Conservation (phyloP, 2,329 filamentous ascomycete genomes). For the Tolypocladium paradoxum region DNA sequence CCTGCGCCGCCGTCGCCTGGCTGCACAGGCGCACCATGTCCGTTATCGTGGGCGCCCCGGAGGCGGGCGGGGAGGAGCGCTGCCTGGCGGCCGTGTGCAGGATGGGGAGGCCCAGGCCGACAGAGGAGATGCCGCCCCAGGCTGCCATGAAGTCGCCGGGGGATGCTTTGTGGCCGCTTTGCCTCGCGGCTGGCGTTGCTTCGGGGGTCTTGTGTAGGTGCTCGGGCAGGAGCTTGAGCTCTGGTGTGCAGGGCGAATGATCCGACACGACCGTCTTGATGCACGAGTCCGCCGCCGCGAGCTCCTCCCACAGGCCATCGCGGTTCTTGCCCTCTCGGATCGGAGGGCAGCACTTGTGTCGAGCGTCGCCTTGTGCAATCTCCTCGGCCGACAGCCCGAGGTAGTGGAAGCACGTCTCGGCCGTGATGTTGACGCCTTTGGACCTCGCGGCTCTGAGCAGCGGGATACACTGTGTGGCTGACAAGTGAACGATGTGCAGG, state of each 20-base stretch:
- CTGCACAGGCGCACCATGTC: slow-evolving; percentile 83
- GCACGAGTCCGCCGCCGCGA: slow-evolving; percentile 60
- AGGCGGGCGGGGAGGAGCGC: slow-evolving; percentile 40
- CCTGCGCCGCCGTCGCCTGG: slow-evolving; percentile 76
- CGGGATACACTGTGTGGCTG: slow-evolving; percentile 79
- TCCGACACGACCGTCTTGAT: slow-evolving; percentile 90
- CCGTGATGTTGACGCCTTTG: slow-evolving; percentile 73
- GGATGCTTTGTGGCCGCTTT: not conserved
- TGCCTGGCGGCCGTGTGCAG: slow-evolving; percentile 67
- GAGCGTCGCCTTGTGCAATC: slow-evolving; percentile 73
- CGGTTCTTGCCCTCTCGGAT: slow-evolving; percentile 76
- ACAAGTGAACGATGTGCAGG: slow-evolving; percentile 89
- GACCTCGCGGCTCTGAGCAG: slow-evolving; percentile 63
- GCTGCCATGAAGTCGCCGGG: slow-evolving; percentile 85
- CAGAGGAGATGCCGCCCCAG: slow-evolving; percentile 93
- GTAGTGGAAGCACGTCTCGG: slow-evolving; percentile 95
- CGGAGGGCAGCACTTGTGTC: slow-evolving; percentile 92
- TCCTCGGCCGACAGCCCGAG: slow-evolving; percentile 74
- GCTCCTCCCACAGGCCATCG: slow-evolving; percentile 77
- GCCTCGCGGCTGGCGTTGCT: not conserved
- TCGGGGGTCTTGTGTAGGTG: slow-evolving; percentile 32
- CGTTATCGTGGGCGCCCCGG: slow-evolving; percentile 40
- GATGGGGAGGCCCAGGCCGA: slow-evolving; percentile 85
- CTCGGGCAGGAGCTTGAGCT: slow-evolving; percentile 76
- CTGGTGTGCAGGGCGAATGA: slow-evolving; percentile 91